Conservation (phyloP, 352 stramenopile species). For the Phytophthora pseudosyringae region DNA sequence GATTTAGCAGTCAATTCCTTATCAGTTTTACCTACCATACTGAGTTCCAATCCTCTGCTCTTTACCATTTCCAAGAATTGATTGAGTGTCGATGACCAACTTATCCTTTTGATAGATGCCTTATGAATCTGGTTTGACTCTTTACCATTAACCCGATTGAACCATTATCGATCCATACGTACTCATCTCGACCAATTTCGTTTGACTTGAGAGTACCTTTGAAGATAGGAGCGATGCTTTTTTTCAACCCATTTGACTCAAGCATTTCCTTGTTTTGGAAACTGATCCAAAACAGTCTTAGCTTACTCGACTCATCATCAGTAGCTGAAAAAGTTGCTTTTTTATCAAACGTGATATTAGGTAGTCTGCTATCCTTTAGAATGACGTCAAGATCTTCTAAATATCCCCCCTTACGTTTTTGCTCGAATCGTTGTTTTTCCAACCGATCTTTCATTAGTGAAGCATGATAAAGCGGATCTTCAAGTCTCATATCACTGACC, state of each 20-base stretch:
- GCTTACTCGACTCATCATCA: too few species aligned
- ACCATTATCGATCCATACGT: slow-evolving; percentile 7
- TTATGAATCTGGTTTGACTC: not conserved
- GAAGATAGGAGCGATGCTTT: not conserved
- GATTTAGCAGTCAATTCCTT: too few species aligned
- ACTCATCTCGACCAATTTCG: not conserved
- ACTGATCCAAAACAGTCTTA: not conserved
- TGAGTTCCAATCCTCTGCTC: slow-evolving; percentile 3
- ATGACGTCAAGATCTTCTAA: slow-evolving; percentile 10
- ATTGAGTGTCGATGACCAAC: slow-evolving; percentile 3
- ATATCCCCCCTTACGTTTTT: not conserved
- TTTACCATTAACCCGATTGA: slow-evolving; percentile 3
- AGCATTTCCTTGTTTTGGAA: slow-evolving; percentile 9
- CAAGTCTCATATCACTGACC: too few species aligned
- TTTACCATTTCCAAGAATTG: slow-evolving; percentile 1
- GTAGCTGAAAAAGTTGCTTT: too few species aligned
- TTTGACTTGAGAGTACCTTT: not conserved
- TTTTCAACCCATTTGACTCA: slow-evolving; percentile 5
- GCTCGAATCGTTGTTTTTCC: not conserved
- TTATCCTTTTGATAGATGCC: not conserved
- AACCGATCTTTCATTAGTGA: not conserved
- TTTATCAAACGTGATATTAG: too few species aligned
- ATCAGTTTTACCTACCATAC: not conserved
- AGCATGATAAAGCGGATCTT: slow-evolving; percentile 13
- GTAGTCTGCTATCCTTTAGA: not conserved